A percentile compares a stretch with the other conserved stretches of the same genome.
Conservation (phyloP, 176 grass and related monocot species). For the Sorghum bicolor region Sorghum_bicolor_NCBIv3 NC_012870.2:31012501-31013000, state of each 20-base stretch:
- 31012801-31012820: not conserved
- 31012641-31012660: not conserved
- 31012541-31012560: not conserved
- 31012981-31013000: not conserved
- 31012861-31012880: not conserved
- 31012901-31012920: not conserved
- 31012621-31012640: constrained; percentile 4
- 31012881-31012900: not conserved
- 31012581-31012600: not conserved
- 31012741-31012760: not conserved
- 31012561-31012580: not conserved
- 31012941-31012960: not conserved
- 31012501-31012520: not conserved
- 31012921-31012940: not conserved
- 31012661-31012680: constrained; percentile 61
- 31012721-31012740: not conserved
- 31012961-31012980: constrained; percentile 21
- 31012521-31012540: not conserved
- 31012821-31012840: too few relatives aligned
- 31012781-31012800: not conserved
- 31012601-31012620: too few relatives aligned
- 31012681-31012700: not conserved
- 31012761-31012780: not conserved
- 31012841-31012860: not conserved
- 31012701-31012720: not conserved